These are phyloP conservation scores for Coriolopsis trogii DNA, from an alignment of 1,284 basidiomycete genomes.

Conservation along the genomic window DNA sequence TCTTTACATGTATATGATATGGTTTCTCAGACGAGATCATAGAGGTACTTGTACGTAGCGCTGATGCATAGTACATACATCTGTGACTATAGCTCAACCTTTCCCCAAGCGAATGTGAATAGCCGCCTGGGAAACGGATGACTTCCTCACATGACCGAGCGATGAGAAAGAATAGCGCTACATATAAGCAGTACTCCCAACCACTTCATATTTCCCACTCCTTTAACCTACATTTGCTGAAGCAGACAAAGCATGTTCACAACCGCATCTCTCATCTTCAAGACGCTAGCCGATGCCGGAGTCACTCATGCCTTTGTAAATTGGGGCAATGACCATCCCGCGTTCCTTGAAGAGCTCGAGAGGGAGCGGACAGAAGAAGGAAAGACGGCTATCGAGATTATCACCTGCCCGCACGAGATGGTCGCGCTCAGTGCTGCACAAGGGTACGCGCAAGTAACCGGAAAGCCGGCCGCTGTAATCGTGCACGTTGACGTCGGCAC, in stretches of 20 bases:
- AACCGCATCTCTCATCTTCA: slow-evolving; percentile 60
- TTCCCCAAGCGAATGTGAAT: no score
- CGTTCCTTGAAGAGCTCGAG: slow-evolving; percentile 67
- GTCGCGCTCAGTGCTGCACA: slow-evolving; percentile 73
- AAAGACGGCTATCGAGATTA: slow-evolving; percentile 47
- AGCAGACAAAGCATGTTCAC: slow-evolving; percentile 57
- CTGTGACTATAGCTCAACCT: no score
- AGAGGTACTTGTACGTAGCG: no score
- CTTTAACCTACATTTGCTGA: no score
- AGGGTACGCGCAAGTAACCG: slow-evolving; percentile 66
- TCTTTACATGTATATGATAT: no score
- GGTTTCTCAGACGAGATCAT: not conserved
- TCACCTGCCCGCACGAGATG: slow-evolving; percentile 78
- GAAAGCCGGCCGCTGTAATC: slow-evolving; percentile 69
- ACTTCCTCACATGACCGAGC: no score
- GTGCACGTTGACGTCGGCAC: slow-evolving; percentile 77
- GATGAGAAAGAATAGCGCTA: no score
- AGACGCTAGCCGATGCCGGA: slow-evolving; percentile 58
- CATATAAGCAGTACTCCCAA: no score
- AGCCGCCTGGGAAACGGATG: no score
- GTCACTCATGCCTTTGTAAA: slow-evolving; percentile 75
- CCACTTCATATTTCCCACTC: no score
- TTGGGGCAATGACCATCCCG: slow-evolving; percentile 77
- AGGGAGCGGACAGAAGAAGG: slow-evolving; percentile 49
- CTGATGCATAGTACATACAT: no score